phyloP scores from a whole-genome alignment of 2,329 filamentous ascomycete species.

The Gliomastix tumulicola region DNA sequence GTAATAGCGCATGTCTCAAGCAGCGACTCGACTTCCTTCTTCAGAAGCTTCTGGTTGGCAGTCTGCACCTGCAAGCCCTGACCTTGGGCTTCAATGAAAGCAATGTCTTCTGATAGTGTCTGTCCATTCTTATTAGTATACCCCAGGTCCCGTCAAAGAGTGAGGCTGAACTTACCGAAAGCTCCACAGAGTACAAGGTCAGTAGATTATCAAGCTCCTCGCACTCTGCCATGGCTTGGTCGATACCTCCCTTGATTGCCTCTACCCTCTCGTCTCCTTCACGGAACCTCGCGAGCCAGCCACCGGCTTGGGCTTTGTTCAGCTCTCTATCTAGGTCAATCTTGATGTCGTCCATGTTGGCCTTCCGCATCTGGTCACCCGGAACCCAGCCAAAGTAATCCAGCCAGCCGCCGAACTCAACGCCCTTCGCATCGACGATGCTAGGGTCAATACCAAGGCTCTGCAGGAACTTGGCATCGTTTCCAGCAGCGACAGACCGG shows the following conservation, averaged over 20 bases:
- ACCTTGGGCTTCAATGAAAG: conserved; percentile 94
- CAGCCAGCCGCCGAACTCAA: conserved; percentile 76
- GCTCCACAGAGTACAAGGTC: conserved; percentile 89
- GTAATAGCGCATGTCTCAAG: conserved; percentile 89
- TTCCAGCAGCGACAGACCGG: conserved; percentile 59
- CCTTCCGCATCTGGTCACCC: conserved; percentile 65
- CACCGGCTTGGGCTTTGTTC: conserved; percentile 83
- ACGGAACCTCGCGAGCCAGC: conserved; percentile 78
- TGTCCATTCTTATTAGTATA: no score
- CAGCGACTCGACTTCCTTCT: conserved; percentile 82
- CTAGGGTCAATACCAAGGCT: conserved; percentile 70
- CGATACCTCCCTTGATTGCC: conserved; percentile 78
- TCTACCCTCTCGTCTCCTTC: conserved; percentile 88
- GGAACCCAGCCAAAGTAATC: conserved; percentile 84
- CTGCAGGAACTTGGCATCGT: conserved; percentile 72
- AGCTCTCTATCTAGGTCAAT: conserved; percentile 80
- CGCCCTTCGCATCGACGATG: conserved; percentile 68
- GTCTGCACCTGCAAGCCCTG: conserved; percentile 96
- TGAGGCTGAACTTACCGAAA: conserved; percentile 59
- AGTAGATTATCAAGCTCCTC: conserved; percentile 93
- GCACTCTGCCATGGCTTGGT: conserved; percentile 87
- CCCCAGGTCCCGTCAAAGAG: no score
- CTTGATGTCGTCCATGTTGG: conserved; percentile 74
- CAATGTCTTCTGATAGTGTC: conserved; percentile 92
- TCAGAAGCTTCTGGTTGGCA: conserved; percentile 90